These are phyloP conservation scores for Seminavis robusta DNA, from an alignment of 108 stramenopile genomes.

Conservation along the genomic window DNA sequence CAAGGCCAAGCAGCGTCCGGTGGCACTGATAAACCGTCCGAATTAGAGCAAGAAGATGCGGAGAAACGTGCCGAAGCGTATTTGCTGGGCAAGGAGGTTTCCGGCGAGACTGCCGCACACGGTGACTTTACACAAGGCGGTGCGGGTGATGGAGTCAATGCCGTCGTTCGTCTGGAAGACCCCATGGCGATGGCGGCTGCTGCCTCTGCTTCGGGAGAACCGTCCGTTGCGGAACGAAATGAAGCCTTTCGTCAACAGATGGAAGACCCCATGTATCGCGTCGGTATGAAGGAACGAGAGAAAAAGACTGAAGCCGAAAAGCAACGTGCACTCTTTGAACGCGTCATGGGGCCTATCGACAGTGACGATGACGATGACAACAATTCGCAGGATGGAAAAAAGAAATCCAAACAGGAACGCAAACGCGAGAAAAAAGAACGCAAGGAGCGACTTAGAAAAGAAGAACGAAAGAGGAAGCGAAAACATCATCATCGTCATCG, in stretches of 20 bases:
- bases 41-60: conserved; percentile 55
- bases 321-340: conserved; percentile 55
- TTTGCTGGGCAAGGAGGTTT: conserved; percentile 87
- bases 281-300: conserved; percentile 38
- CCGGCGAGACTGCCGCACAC: conserved; percentile 30
- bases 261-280: conserved; percentile 87
- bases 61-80: conserved; percentile 78
- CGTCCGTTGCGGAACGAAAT: conserved; percentile 54
- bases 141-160: conserved; percentile 49
- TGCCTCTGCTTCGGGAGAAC: conserved; percentile 12
- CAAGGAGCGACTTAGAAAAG: conserved; percentile 1
- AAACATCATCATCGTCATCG: conserved; percentile 2
- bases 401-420: conserved; percentile 1
- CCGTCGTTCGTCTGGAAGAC: no score
- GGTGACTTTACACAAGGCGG: conserved; percentile 66
- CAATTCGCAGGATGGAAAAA: conserved; percentile 19
- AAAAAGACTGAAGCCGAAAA: conserved; percentile 48
- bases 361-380: conserved; percentile 1
- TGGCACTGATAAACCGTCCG: conserved; percentile 6
- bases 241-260: conserved; percentile 67
- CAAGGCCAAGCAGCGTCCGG: conserved; percentile 39
- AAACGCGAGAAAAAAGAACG: not conserved
- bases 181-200: conserved; percentile 32
- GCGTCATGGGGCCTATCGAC: conserved; percentile 33
- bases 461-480: not conserved